phyloP scores from a whole-genome alignment of 495 filamentous ascomycete species.

The Pyronema omphalodes region DNA sequence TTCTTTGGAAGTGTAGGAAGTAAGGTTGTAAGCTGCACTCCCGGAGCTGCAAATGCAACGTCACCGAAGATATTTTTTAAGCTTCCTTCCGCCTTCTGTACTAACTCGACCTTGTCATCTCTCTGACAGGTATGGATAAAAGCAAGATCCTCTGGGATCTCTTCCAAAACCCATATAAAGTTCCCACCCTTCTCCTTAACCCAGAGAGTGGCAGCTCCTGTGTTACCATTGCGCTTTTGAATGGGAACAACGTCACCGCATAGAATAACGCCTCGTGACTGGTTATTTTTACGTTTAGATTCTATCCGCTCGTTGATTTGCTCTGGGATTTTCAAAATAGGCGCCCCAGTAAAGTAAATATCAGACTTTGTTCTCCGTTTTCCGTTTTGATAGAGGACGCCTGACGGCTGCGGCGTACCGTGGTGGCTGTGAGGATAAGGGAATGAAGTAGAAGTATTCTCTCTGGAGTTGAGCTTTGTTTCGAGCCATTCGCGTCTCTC shows the following conservation, averaged over 20 bases:
- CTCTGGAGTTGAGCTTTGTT: slow-evolving; percentile 45
- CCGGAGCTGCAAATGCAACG: slow-evolving; percentile 40
- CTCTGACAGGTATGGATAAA: slow-evolving; percentile 29
- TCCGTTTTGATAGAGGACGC: slow-evolving; percentile 15
- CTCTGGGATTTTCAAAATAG: slow-evolving; percentile 7
- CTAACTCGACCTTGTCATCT: background rate
- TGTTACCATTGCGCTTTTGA: slow-evolving; percentile 78
- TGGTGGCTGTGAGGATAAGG: slow-evolving; percentile 30
- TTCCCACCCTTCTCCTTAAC: slow-evolving; percentile 92
- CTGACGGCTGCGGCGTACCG: slow-evolving; percentile 11
- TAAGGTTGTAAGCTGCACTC: slow-evolving; percentile 53
- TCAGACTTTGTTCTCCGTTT: slow-evolving; percentile 26
- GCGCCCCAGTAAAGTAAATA: slow-evolving; percentile 19
- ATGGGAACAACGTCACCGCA: slow-evolving; percentile 97
- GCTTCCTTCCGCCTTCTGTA: slow-evolving; percentile 31
- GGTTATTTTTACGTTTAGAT: slow-evolving; percentile 33
- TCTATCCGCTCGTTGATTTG: slow-evolving; percentile 16
- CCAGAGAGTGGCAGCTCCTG: slow-evolving; percentile 86
- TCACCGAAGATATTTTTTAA: slow-evolving; percentile 58
- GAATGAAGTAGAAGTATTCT: slow-evolving; percentile 27
- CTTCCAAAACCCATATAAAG: slow-evolving; percentile 92
- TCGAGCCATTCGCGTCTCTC: slow-evolving; percentile 82
- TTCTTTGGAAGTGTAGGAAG: slow-evolving; percentile 67
- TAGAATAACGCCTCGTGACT: slow-evolving; percentile 76
- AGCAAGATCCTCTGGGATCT: slow-evolving; percentile 87